A percentile compares a stretch with the other conserved stretches of the same genome.
Conservation (phyloP, 164 flowering plant species). For the Echeveria elegans region DNA sequence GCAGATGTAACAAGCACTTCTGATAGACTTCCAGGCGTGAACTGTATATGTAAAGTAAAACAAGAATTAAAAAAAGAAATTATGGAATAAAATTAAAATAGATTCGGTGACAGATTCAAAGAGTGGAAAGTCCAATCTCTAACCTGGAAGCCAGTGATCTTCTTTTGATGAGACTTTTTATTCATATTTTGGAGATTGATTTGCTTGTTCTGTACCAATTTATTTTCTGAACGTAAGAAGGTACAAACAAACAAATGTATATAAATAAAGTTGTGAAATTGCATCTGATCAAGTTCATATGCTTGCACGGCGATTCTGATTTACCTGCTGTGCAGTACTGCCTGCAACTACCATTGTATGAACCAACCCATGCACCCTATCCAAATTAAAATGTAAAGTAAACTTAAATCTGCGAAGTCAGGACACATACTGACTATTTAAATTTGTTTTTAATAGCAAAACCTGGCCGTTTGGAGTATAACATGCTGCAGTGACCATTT, state of each 20-base stretch:
- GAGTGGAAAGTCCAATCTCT: neutral
- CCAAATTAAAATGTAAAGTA: conserved; percentile 14
- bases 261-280: neutral
- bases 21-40: conserved; percentile 82
- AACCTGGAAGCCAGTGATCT: conserved; percentile 98
- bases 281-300: neutral
- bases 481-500: conserved; percentile 99
- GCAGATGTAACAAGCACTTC: conserved; percentile 94
- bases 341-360: conserved; percentile 88
- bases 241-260: neutral
- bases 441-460: conserved; percentile 1
- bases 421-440: too few relatives aligned
- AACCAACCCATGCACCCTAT: conserved; percentile 95
- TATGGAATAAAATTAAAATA: neutral
- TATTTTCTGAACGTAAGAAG: conserved; percentile 46
- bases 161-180: conserved; percentile 79
- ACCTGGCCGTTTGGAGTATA: conserved; percentile 99
- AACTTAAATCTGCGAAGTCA: neutral
- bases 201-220: conserved; percentile 59
- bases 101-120: neutral
- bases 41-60: conserved; percentile 37
- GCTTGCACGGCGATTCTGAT: neutral
- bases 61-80: neutral
- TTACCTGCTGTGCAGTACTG: conserved; percentile 75
- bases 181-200: conserved; percentile 79